These are phyloP conservation scores for Podosphaera aphanis DNA, from an alignment of 2,329 filamentous ascomycete species.

Conservation along the genomic window DNA sequence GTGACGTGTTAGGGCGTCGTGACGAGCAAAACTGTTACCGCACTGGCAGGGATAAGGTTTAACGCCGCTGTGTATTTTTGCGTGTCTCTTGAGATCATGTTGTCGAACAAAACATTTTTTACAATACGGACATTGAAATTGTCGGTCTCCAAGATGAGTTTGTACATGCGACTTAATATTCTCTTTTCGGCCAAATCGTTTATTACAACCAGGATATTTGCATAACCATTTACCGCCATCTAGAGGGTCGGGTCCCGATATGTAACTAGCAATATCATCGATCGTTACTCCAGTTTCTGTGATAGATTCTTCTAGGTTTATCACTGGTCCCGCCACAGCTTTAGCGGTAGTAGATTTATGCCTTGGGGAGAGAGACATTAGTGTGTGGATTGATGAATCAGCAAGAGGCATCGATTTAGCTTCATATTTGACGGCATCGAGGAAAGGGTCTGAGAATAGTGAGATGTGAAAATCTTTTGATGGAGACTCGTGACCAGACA, in stretches of 20 bases:
- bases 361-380: conserved; percentile 6
- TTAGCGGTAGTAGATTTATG: conserved; percentile 23
- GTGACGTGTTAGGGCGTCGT: conserved; percentile 85
- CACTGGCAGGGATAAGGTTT: conserved; percentile 91
- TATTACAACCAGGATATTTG: conserved; percentile 54
- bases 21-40: conserved; percentile 80
- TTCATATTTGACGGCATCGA: conserved; percentile 21
- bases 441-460: conserved; percentile 22
- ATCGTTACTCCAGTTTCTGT: conserved; percentile 65
- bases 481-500: conserved; percentile 25
- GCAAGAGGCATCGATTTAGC: conserved; percentile 6
- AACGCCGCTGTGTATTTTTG: conserved; percentile 89
- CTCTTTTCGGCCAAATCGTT: conserved; percentile 88
- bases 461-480: conserved; percentile 26
- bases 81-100: conserved; percentile 89
- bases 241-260: conserved; percentile 44
- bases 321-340: conserved; percentile 33
- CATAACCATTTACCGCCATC: conserved; percentile 57
- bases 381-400: not conserved
- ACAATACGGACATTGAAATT: conserved; percentile 84
- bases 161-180: conserved; percentile 98
- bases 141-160: conserved; percentile 87
- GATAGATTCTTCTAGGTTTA: conserved; percentile 41
- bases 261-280: conserved; percentile 61
- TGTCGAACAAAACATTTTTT: conserved; percentile 90